Evolutionary conservation across 2,329 filamentous ascomycete genomes (phyloP).

Genomic region (Madurella fahalii): DNA sequence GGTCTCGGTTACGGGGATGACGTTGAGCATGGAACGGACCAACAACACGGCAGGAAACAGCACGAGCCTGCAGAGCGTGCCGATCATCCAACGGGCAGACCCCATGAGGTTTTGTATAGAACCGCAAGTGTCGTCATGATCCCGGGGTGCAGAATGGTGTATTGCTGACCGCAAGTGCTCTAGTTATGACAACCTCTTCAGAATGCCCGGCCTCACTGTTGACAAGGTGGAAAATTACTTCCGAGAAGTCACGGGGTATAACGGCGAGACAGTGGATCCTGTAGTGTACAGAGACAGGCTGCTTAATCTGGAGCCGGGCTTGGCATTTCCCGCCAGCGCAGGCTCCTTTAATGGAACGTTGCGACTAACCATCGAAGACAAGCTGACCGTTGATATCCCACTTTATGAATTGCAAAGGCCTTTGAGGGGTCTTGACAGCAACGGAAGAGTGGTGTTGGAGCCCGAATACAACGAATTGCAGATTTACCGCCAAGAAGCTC

Average conservation of each 20-base stretch:
- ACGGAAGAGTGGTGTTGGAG: conserved; percentile 2
- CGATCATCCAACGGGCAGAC: neutral
- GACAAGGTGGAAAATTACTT: neutral
- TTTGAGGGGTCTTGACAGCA: conserved; percentile 10
- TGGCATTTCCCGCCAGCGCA: neutral
- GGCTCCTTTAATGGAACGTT: neutral
- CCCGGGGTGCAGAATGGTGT: too few relatives aligned
- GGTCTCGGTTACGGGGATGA: neutral
- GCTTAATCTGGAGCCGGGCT: conserved; percentile 9
- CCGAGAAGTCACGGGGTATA: conserved; percentile 1
- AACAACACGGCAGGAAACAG: neutral
- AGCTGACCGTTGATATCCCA: neutral
- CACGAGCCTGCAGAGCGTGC: neutral
- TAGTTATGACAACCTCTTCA: conserved; percentile 19
- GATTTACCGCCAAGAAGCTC: conserved; percentile 7
- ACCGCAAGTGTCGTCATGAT: conserved; percentile 12
- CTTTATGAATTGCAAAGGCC: conserved; percentile 12
- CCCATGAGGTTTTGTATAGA: conserved; percentile 11
- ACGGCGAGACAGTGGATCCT: neutral
- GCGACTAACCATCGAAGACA: neutral
- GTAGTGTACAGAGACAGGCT: neutral
- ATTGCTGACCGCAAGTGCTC: neutral
- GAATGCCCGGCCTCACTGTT: neutral
- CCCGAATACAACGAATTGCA: conserved; percentile 14
- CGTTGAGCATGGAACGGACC: neutral